Base-by-base conservation (phyloP, 805 yeast species). In the Wickerhamomyces subpelliculosus region DNA sequence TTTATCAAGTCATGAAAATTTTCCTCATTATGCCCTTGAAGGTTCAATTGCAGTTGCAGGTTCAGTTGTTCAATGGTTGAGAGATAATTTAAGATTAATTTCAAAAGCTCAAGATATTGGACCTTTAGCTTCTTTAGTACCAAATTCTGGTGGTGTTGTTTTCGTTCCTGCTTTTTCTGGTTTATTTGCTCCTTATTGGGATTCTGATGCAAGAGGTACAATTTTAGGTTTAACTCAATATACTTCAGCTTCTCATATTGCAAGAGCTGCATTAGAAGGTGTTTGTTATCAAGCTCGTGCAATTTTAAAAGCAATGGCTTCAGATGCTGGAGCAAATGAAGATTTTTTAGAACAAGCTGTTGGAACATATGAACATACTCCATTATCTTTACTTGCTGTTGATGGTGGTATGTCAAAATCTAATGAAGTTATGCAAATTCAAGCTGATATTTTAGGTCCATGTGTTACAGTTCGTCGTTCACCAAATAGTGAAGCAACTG, bases 11-110 rank as follows among this genome's bases (percentile, higher is more conserved):
- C 55, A 52, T 11, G 61, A 62, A 40, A 60, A 65, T 42, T 60
- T 71, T 49, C 95, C 96, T 6, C 87, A 83, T 47, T 89, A 76
- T 62, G 96, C 96, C 11, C 67, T 89, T 37, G 97, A 89, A 64
- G 97, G 97, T 37, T 87, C 96, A 8, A 85, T 90, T 52, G 94
- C 97, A 4, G 97, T 88, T 38, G 96, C 96, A 18, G 97, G 97
- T 23, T 80, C 95, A 9, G 84, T 84, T 49, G 86, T 89, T 47
- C 95, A 86, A 64, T 89, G 96, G 96, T 72, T 90, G 49, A 73
- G 95, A 56, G 96, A 89, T 63, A 88, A 88, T 65, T 73, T 89
- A 64, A 82, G 84, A 48, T 65, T 89, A 54, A 84, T 89, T 50
- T 79, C 78, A 50, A 75, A 77, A 41, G 84, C 95, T 7, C 80